Evolutionary conservation across 768 basidiomycete genomes (phyloP), one percentile per base, ranked within the genome.

Genomic region (Mycena metata): DNA sequence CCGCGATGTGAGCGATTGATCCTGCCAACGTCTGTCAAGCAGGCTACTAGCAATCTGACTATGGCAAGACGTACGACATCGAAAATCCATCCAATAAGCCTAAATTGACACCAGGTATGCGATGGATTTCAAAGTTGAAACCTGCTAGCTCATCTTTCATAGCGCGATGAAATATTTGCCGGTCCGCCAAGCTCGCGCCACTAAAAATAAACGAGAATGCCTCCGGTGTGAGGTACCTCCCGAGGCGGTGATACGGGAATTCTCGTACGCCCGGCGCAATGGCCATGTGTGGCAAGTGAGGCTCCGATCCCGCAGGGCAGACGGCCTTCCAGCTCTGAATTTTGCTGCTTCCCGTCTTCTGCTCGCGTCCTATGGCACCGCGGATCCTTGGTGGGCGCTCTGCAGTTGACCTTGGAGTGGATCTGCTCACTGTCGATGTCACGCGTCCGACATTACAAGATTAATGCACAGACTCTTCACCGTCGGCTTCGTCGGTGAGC

Each of bases 231-330:
- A 52, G 33, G 41, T 30, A 33, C 26, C 60, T 30, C 16, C 23
- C 50, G 24, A 52, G 23, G 60, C 17, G 16, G 24, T 16, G 41
- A 3, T 23, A 26, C 50, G 26, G 16, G 19, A 26, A 17, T 17
- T 15, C 33, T 39, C 39, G 39, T 39, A 39, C 39, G 10, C 15
- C n/a, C 11, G 39, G n/a, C 43, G 42, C 5, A n/a, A 30, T n/a
- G 26, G 21, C 41, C 35, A 45, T 16, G 52, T 33, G n/a, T 8
- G 41, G 24, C 46, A 33, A 42, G 39, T 11, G 24, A 49, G 63
- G 46, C 55, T 64, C 63, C 63, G 63, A 64, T 50, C 36, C 63
- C 46, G 55, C 55, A 64, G 55, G 63, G 42, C 39, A 56, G 46
- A 57, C 36, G 61, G 46, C 33, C 61, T 54, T 63, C 52, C 26